phyloP scores from a whole-genome alignment of 164 flowering plant genomes.

The Sextonia rubra region DNA sequence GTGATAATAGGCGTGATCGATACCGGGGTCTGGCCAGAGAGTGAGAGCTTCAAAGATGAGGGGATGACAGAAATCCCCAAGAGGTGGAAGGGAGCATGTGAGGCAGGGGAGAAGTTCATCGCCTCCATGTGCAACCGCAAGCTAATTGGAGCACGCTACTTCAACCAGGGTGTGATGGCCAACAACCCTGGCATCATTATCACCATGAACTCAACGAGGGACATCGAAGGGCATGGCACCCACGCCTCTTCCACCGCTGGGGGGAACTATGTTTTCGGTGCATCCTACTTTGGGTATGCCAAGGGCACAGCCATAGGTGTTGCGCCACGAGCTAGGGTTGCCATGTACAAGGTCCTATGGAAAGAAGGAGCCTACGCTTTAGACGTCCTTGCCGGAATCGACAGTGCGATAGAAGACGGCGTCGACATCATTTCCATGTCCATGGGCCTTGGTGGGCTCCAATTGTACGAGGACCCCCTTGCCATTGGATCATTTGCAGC shows the following conservation, averaged over 20 bases:
- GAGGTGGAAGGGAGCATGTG: conserved; percentile 38
- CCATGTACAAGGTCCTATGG: conserved; percentile 43
- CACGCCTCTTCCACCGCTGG: conserved; percentile 42
- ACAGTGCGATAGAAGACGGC: conserved; percentile 44
- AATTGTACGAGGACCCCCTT: conserved; percentile 26
- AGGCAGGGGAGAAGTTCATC: conserved; percentile 27
- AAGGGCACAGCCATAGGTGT: conserved; percentile 35
- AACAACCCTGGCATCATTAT: conserved; percentile 8
- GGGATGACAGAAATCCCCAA: conserved; percentile 37
- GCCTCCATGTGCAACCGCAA: conserved; percentile 39
- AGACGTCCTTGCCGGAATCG: conserved; percentile 39
- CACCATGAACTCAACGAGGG: conserved; percentile 33
- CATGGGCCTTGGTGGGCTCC: conserved; percentile 20
- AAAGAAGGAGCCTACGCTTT: conserved; percentile 2
- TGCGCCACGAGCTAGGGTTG: conserved; percentile 30
- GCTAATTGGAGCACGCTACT: conserved; percentile 37
- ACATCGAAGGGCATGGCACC: conserved; percentile 35
- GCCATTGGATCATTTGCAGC: conserved; percentile 56
- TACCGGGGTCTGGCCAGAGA: conserved; percentile 43
- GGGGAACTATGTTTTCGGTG: conserved; percentile 19
- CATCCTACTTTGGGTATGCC: conserved; percentile 35
- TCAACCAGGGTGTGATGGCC: conserved; percentile 31
- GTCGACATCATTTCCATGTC: conserved; percentile 46
- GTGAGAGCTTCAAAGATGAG: conserved; percentile 33
- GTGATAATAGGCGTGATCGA: conserved; percentile 34